Evolutionary conservation across 2,329 filamentous ascomycete species (phyloP), one percentile per base, ranked within the genome.

Genomic region (Nothophaeocryptopus gaeumannii): DNA sequence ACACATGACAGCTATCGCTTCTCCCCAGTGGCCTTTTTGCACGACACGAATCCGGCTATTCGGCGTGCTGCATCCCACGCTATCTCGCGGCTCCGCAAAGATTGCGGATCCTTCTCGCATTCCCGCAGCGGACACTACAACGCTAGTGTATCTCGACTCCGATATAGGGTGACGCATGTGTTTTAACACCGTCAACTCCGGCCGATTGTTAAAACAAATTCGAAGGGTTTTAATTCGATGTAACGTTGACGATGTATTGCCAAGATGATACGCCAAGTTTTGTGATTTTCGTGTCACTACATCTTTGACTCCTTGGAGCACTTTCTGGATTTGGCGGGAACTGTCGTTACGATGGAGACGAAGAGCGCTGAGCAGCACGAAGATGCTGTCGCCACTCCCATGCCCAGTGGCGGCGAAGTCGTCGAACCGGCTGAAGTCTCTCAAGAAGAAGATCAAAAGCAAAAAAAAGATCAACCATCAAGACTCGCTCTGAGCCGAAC

Each of bases 401-500:
- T 35, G 34, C 34, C 43, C 10, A 36, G 35, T 12, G 35, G 36
- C 26, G 34, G 37, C 5, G 42, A 45, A 38, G 32, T 26, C 20
- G 20, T 26, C 7, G 20, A 26, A 26, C 20, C 20, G 20, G 38
- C 12, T 32, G 36, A 41, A 11, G 31, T n/a, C 1, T 14, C 16
- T 26, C 33, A 34, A 8, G 39, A 30, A 12, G 45, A 47, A 3
- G 32, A 39, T n/a, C 13, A 37, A 36, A 32, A n/a, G 13, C 26
- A 38, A 29, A 13, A 8, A 3, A 33, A 26, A 42, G n/a, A 31
- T 15, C 8, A 36, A 43, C 16, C 20, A 31, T 29, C 16, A 26
- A 37, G 12, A 26, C 50, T 52, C 7, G 50, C 34, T 10, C 30
- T 52, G 11, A 39, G 39, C 30, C 55, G 57, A 33, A 58, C 55